A percentile compares a stretch with the other conserved stretches of the same genome.
phyloP scores from a whole-genome alignment of 2,329 filamentous ascomycete genomes.

The Pestalotiopsis sp. region DNA sequence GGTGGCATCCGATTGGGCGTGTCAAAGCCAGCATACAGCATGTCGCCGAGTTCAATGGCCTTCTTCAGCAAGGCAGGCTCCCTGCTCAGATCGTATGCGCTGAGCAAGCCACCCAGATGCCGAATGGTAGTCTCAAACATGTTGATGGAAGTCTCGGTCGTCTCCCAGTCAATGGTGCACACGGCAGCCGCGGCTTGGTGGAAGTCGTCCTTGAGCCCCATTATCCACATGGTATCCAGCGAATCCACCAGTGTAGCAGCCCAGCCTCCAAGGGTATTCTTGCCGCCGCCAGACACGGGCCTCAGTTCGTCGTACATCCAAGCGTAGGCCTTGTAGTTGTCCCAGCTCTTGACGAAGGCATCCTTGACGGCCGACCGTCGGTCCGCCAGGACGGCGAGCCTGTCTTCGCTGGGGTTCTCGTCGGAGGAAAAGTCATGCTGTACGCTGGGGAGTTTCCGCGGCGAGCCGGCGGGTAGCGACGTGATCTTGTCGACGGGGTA shows the following conservation, averaged over 20 bases:
- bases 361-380: constrained; percentile 41
- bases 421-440: constrained; percentile 38
- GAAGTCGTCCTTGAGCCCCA: constrained; percentile 61
- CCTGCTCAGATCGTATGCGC: constrained; percentile 47
- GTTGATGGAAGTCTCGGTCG: constrained; percentile 39
- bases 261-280: constrained; percentile 55
- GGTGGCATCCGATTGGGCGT: constrained; percentile 51
- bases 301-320: constrained; percentile 56
- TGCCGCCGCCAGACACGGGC: constrained; percentile 49
- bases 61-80: constrained; percentile 45
- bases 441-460: constrained; percentile 12
- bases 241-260: constrained; percentile 63
- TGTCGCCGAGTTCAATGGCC: constrained; percentile 47
- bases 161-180: constrained; percentile 51
- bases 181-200: constrained; percentile 52
- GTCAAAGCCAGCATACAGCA: constrained; percentile 51
- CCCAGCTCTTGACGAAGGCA: constrained; percentile 48
- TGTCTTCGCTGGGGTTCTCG: constrained; percentile 18
- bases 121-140: constrained; percentile 52
- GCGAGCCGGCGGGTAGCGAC: constrained; percentile 7
- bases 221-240: constrained; percentile 65
- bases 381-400: constrained; percentile 26
- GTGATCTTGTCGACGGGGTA: constrained; percentile 14
- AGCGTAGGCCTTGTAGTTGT: constrained; percentile 53
- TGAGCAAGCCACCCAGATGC: constrained; percentile 47